Evolutionary conservation across 495 filamentous ascomycete genomes (phyloP), one percentile per base, ranked within the genome.

Genomic region (Lepidopterella palustris): DNA sequence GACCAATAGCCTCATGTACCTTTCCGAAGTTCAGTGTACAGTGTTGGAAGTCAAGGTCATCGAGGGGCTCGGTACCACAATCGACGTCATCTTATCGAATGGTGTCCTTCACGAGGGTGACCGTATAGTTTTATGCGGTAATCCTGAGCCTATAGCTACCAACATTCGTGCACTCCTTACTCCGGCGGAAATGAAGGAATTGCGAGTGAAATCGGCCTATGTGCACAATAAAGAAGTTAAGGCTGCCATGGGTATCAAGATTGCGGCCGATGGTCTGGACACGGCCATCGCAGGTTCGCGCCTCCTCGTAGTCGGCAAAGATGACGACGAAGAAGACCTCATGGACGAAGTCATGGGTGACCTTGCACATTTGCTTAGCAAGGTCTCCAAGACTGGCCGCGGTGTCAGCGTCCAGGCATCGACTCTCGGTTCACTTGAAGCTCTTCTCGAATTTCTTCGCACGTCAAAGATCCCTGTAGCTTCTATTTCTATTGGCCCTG

Each of bases 151-250:
- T 56, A 99, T 99, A 70, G 77, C 83, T 60, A 99, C 95, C 5
- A 96, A 96, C 63, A 92, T 99, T 67, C 84, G 95, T 77, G 95
- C 95, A n/a, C 80, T 99, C 24, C 78, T 99, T 42, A 99, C 95
- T 2, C 95, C 95, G 0, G 92, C 93, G 15, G 87, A 90, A 48
- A 83, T 99, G 67, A 96, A 89, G 74, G 95, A 99, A 74, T 75
- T 99, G 62, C 88, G 95, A 68, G 80, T 99, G 64, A 98, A 89
- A 72, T 95, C 90, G 4, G 79, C 83, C 59, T 99, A 99, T 64
- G 92, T 99, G 11, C 95, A 99, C 76, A 96, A 99, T 78, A 96
- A 97, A 78, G 90, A 96, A 74, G 92, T 97, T 72, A 99, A 97
- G 79, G 95, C 95, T 10, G 90, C 95, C 1, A 80, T 97, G 65